A percentile compares a stretch with the other conserved stretches of the same genome.
Evolutionary conservation across 495 filamentous ascomycete species (phyloP).

Genomic region (Pyrenula aspistea): DNA sequence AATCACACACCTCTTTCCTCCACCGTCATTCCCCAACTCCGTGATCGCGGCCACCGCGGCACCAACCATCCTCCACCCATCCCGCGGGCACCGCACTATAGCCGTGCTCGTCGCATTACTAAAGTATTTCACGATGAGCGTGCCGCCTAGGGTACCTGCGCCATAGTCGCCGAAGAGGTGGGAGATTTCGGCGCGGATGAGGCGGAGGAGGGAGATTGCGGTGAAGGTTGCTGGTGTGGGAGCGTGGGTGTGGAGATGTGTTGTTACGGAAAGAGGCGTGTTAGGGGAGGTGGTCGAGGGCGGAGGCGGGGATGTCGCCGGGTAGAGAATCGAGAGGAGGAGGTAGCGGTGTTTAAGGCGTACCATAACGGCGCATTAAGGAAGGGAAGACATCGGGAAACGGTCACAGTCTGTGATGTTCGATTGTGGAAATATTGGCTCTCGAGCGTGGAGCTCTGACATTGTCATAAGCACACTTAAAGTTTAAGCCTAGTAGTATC

Average conservation of each 20-base stretch:
- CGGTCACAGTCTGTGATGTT: too few relatives aligned
- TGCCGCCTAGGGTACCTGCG: constrained; percentile 44
- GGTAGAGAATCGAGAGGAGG: constrained; percentile 83
- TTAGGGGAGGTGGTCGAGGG: constrained; percentile 7
- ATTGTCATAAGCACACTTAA: too few relatives aligned
- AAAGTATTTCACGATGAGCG: constrained; percentile 68
- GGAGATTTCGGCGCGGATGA: constrained; percentile 55
- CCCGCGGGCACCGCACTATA: constrained; percentile 69
- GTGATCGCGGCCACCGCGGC: constrained; percentile 53
- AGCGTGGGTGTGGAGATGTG: constrained; percentile 56
- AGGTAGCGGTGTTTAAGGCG: constrained; percentile 93
- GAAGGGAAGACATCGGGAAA: too few relatives aligned
- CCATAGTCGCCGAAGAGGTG: constrained; percentile 88
- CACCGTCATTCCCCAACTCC: not conserved
- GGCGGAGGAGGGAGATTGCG: constrained; percentile 46
- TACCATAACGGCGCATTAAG: constrained; percentile 67
- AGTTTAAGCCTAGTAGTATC: too few relatives aligned
- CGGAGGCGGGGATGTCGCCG: constrained; percentile 33
- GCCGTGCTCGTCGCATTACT: constrained; percentile 87
- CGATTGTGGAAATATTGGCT: too few relatives aligned
- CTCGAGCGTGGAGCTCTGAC: too few relatives aligned
- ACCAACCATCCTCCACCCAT: constrained; percentile 79
- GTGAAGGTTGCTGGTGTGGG: constrained; percentile 60
- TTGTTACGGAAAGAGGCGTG: constrained; percentile 9
- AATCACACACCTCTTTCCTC: constrained; percentile 51